Evolutionary conservation across 202 grass and related monocot genomes (phyloP).

Genomic region (Hordeum pubiflorum): DNA sequence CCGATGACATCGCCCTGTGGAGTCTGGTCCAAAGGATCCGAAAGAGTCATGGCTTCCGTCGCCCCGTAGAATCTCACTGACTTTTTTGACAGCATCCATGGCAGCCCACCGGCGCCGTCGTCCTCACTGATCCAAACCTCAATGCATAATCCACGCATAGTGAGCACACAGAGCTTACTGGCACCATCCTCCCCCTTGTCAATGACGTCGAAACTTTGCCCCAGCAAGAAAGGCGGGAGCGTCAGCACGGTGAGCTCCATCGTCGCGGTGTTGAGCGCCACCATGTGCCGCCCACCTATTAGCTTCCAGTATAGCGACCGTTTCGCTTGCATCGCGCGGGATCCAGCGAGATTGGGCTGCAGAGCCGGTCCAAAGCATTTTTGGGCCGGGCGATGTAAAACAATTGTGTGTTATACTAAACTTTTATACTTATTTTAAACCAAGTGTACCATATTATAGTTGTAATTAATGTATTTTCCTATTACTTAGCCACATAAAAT

Average conservation of each 20-base stretch:
- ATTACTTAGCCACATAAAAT: too few species aligned
- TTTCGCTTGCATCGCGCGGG: conserved; percentile 30
- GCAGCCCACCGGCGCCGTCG: neutral
- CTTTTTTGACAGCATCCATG: conserved; percentile 21
- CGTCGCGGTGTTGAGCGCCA: conserved; percentile 7
- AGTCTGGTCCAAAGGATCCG: neutral
- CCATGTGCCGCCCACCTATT: conserved; percentile 7
- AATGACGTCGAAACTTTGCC: conserved; percentile 16
- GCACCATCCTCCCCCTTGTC: conserved; percentile 3
- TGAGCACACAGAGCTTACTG: conserved; percentile 9
- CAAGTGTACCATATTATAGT: too few species aligned
- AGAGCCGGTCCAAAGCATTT: too few species aligned
- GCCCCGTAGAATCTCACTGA: conserved; percentile 19
- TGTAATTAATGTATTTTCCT: too few species aligned
- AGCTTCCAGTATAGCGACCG: conserved; percentile 30
- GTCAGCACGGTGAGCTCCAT: conserved; percentile 18
- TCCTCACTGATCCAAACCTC: conserved; percentile 16
- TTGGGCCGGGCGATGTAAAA: too few species aligned
- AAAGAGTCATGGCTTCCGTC: neutral
- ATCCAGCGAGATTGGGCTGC: neutral
- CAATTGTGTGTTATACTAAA: too few species aligned
- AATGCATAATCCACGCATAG: conserved; percentile 23
- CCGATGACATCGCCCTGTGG: neutral
- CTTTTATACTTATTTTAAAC: too few species aligned
- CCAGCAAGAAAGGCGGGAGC: conserved; percentile 18